phyloP scores from a whole-genome alignment of 2,329 filamentous ascomycete species.

The Coniochaeta pulveracea region DNA sequence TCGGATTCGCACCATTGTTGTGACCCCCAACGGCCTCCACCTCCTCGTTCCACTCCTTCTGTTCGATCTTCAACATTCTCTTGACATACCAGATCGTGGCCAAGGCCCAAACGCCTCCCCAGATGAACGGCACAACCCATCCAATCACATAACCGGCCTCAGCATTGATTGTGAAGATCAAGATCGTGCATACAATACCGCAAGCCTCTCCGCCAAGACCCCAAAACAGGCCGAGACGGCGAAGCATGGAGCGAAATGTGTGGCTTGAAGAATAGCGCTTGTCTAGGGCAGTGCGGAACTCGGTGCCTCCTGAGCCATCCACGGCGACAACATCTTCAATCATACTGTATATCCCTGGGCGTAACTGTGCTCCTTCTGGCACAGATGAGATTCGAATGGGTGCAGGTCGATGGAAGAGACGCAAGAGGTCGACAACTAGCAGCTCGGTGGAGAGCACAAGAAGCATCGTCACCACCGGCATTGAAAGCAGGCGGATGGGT shows the following conservation, averaged over 20 bases:
- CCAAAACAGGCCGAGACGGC: constrained; percentile 45
- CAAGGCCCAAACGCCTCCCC: constrained; percentile 14
- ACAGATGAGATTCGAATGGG: constrained; percentile 55
- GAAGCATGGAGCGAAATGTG: constrained; percentile 40
- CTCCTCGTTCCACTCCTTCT: constrained; percentile 14
- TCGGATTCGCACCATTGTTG: no score
- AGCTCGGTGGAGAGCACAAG: constrained; percentile 36
- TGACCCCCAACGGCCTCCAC: constrained; percentile 5
- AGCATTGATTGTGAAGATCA: constrained; percentile 13
- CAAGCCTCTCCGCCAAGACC: constrained; percentile 35
- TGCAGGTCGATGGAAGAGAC: constrained; percentile 22
- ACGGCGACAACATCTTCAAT: constrained; percentile 59
- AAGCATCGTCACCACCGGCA: constrained; percentile 31
- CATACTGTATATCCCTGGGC: constrained; percentile 51
- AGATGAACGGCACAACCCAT: constrained; percentile 14
- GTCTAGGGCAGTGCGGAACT: constrained; percentile 36
- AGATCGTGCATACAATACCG: constrained; percentile 34
- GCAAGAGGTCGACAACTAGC: constrained; percentile 26
- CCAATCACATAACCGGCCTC: constrained; percentile 13
- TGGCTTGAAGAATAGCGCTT: constrained; percentile 41
- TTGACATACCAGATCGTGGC: constrained; percentile 16
- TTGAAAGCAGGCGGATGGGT: constrained; percentile 35
- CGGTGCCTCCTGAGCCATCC: constrained; percentile 48
- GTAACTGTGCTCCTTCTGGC: constrained; percentile 44
- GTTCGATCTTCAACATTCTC: constrained; percentile 14